Base-by-base conservation (phyloP, 805 yeast species). In the Metschnikowia matae region DNA sequence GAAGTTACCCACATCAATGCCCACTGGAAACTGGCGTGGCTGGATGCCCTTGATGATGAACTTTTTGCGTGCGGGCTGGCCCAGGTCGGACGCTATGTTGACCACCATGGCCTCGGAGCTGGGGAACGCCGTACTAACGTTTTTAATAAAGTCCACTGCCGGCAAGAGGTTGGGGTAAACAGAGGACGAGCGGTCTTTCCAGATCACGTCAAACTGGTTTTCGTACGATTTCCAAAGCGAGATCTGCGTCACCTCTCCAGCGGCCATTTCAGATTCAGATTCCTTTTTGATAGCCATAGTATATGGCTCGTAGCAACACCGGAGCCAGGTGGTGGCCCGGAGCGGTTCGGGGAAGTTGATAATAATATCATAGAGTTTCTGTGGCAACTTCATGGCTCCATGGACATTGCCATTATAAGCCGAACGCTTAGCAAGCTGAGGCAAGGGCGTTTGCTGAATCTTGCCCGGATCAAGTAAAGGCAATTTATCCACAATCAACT, bases 171-270 rank as follows among this genome's bases (percentile, higher is more conserved):
- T 57, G 50, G 62, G 62, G 57, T 56, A 67, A 40, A 63, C 65
- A 15, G 63, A 56, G 44, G 60, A 62, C 52, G 52, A 51, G 26
- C 63, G 57, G 37, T 63, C 63, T 57, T 82, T 80, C 59, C 84
- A 79, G 48, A 79, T 80, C 48, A 78, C 79, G 53, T 85, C 85
- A 61, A 94, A 94, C 64, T 87, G 94, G 13, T 83, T 73, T 66
- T 94, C 98, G 69, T 94, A 94, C 0, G 96, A 83, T 66, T 90
- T 89, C 99, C 99, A 94, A 40, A 94, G 77, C 17, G 95, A 87
- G 23, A 94, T 91, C 69, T 94, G 99, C 0, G 97, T 90, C 10
- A 91, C 96, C 62, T 90, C 96, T 3, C 92, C 89, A 1, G 73
- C 68, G 14, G 62, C 49, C 32, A 59, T 62, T 15, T 64, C 68